Conservation (phyloP, 2,329 filamentous ascomycete species). For the Cladophialophora carrionii region DNA sequence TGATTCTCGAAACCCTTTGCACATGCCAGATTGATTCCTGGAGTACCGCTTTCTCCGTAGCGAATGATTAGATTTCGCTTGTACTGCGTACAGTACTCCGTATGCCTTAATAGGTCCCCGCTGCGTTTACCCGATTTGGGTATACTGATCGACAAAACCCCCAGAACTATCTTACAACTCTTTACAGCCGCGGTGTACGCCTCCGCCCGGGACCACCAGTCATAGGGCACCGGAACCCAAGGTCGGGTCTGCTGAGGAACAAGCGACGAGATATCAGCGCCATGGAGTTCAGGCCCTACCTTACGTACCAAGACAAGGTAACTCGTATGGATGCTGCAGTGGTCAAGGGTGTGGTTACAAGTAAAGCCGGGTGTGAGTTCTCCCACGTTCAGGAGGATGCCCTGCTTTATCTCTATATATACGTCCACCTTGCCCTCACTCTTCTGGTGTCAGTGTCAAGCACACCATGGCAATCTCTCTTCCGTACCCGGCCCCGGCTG, state of each 20-base stretch:
- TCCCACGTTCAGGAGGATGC: background rate
- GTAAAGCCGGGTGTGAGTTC: background rate
- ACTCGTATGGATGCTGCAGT: background rate
- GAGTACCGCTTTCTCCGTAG: background rate
- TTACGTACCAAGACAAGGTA: background rate
- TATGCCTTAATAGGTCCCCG: too few relatives aligned
- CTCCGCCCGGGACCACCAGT: background rate
- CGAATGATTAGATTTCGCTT: background rate
- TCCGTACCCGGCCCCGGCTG: background rate
- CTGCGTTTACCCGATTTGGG: background rate
- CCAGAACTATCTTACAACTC: background rate
- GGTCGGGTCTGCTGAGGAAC: background rate
- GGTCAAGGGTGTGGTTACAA: background rate
- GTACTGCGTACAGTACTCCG: too few relatives aligned
- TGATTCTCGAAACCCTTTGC: background rate
- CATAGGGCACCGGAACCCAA: background rate
- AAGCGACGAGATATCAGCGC: background rate
- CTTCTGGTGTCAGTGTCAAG: background rate
- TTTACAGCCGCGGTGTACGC: background rate
- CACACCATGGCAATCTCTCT: constrained; percentile 8
- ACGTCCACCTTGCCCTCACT: background rate
- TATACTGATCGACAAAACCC: background rate
- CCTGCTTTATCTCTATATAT: background rate
- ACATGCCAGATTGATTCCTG: background rate
- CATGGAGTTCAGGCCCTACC: background rate